Evolutionary conservation across 768 basidiomycete species (phyloP).

Genomic region (Hygrophorus russula): DNA sequence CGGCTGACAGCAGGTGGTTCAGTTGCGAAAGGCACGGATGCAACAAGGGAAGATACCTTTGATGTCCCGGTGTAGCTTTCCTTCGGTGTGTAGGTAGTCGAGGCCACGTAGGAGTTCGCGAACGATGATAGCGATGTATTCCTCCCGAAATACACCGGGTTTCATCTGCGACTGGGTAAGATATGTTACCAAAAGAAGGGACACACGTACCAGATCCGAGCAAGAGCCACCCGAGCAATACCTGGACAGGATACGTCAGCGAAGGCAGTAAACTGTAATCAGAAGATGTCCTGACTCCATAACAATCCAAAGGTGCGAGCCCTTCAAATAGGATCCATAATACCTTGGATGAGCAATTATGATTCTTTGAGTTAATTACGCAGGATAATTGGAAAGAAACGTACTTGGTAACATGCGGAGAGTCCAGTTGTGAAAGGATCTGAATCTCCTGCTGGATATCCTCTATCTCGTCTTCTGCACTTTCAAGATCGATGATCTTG

Average conservation of each 20-base stretch:
- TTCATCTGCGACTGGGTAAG: conserved; percentile 64
- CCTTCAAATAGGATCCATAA: conserved; percentile 93
- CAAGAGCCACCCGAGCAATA: conserved; percentile 98
- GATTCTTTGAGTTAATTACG: background rate
- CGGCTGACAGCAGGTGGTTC: conserved; percentile 43
- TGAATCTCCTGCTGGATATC: conserved; percentile 99
- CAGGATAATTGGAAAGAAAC: conserved; percentile 16
- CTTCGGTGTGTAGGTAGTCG: conserved; percentile 92
- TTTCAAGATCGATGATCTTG: conserved; percentile 99
- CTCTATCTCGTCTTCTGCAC: conserved; percentile 98
- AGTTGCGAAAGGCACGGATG: background rate
- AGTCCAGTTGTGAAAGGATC: conserved; percentile 93
- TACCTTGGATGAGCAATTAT: conserved; percentile 39
- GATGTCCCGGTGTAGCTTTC: conserved; percentile 98
- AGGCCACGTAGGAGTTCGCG: conserved; percentile 86
- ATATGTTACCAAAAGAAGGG: conserved; percentile 5
- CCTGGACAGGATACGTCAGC: conserved; percentile 27
- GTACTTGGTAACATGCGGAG: conserved; percentile 91
- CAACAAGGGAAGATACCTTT: conserved; percentile 51
- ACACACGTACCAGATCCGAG: conserved; percentile 71
- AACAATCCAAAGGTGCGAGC: conserved; percentile 96
- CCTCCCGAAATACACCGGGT: conserved; percentile 94
- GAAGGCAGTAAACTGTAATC: background rate
- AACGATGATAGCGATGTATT: conserved; percentile 96
- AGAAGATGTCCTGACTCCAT: conserved; percentile 63